Evolutionary conservation across 495 filamentous ascomycete species (phyloP), one percentile per base, ranked within the genome.

Genomic region (Xanthoparmelia taractica): DNA sequence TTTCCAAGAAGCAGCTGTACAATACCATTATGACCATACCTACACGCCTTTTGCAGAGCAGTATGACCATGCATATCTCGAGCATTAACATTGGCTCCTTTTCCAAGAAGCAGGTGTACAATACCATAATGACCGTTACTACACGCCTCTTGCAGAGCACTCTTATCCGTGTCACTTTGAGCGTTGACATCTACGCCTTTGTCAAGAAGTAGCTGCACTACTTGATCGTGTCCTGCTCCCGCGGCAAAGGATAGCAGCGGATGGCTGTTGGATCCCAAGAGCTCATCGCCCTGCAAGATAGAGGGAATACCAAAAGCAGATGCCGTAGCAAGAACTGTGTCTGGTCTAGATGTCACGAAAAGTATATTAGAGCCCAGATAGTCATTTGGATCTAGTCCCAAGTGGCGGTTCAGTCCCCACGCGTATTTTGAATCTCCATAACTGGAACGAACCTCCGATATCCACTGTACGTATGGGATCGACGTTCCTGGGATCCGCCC

Each of bases 31-130:
- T 45, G 10, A 8, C 31, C 60, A 5, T 23, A 0, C 1, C 0
- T 1, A 17, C 37, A 5, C 2, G 61, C 61, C 1, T 6, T 27
- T 17, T 37, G n/a, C 1, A 63, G 23, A 10, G 31, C 45, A 3
- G 33, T 41, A 4, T 18, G 10, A 41, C 12, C 2, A 18, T 18
- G n/a, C n/a, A n/a, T n/a, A 33, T 41, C 29, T 15, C 2, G 47
- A 37, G 50, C 29, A 31, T 63, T 63, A 29, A 63, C 52, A 33
- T 63, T 33, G 45, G 55, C 61, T 11, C 61, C 34, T 36, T 10
- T 4, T 5, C 10, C 34, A 36, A 36, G 34, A 4, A 36, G 34
- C 10, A 36, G 4, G 5, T 36, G 34, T 5, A 36, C 34, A 36
- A 63, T 29, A 0, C 58, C 20, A 4, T 57, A 1, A n/a, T 45